Evolutionary conservation across 1,284 basidiomycete species (phyloP), one percentile per base, ranked within the genome.

Genomic region (Chondrostereum purpureum): DNA sequence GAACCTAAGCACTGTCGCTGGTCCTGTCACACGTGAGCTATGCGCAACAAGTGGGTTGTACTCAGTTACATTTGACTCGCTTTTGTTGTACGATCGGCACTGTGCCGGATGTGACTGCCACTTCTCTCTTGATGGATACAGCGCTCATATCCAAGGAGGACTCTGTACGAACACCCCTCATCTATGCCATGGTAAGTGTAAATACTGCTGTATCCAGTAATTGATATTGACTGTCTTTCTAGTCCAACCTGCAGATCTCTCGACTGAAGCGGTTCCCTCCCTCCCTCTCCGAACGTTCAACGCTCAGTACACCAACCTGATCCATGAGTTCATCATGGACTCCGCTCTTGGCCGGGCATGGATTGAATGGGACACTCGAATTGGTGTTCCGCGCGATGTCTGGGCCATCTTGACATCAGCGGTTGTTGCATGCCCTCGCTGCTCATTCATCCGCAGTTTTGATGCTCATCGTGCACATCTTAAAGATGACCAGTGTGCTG

Each of bases 381-480:
- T 53, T 18, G 54, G 55, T 11, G 38, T 57, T 16, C 50, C 55
- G 31, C 13, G 40, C 13, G 50, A 49, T 41, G 49, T 50, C 5
- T 55, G 53, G 53, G 35, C 31, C 3, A 20, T 48, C 4, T 45
- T 54, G 6, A 42, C 24, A 10, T 51, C 52, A 5, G 44, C 52
- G 4, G 50, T 31, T 14, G 36, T 51, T 18, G 8, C 44, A n/a
- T 56, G 53, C 33, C 5, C 12, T 2, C 11, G 14, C 1, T 57
- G 54, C 34, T 3, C 36, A 13, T 44, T 49, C 12, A 24, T 17
- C 2, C 14, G 42, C 17, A 17, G 16, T 3, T 44, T 37, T 37
- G 34, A n/a, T 39, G 42, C 16, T 2, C 14, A 43, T 20, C 24
- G 34, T 13, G 24, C 41, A 18, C 42, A 44, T 5, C n/a, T 5